Base-by-base conservation (phyloP, 2,329 filamentous ascomycete genomes). In the Alternaria alternata region DNA sequence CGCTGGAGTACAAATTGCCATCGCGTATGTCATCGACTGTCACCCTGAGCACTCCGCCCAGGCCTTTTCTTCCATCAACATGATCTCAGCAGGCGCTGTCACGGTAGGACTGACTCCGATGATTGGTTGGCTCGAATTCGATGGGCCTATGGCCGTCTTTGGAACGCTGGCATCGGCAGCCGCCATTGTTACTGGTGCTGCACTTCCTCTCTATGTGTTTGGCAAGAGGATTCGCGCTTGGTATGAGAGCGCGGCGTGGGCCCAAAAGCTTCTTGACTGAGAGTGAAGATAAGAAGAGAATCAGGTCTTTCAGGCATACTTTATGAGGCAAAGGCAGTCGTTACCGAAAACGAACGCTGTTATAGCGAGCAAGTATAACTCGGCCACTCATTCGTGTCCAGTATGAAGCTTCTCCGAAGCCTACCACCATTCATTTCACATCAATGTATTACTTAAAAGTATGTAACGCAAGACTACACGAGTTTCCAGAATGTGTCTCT, bases 11-110 rank as follows among this genome's bases (percentile, higher is more conserved):
- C 59, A 62, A 7, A 57, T 63, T 6, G 53, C 61, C 4, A 46
- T 63, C 11, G 43, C 60, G 4, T 65, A 65, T n/a, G 60, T 63
- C 22, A 63, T 63, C 14, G 63, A 65, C 48, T 65, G 63, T 48
- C 54, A 63, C 20, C 61, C 63, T 1, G 47, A 63, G 12, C 57
- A 65, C 38, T 63, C 63, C 3, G 61, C 60, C 9, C 61, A 65
- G 44, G 57, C 63, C 14, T 65, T 63, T 8, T 36, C 57, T 2
- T 44, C 61, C 3, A 56, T 65, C 48, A 63, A 61, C 9, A 49
- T 63, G 51, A 26, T 61, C 28, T 46, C 57, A 0, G 63, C 63
- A 2, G 60, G 26, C 9, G 38, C 41, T 8, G 54, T 54, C 2
- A 61, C 57, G 1, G 42, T 59, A 16, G 61, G 30, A 9, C 1